Percentiles rank a stretch among this genome's conserved stretches.
These are phyloP conservation scores for Nitzschia putrida DNA, from an alignment of 108 stramenopile genomes.

Conservation along the genomic window DNA sequence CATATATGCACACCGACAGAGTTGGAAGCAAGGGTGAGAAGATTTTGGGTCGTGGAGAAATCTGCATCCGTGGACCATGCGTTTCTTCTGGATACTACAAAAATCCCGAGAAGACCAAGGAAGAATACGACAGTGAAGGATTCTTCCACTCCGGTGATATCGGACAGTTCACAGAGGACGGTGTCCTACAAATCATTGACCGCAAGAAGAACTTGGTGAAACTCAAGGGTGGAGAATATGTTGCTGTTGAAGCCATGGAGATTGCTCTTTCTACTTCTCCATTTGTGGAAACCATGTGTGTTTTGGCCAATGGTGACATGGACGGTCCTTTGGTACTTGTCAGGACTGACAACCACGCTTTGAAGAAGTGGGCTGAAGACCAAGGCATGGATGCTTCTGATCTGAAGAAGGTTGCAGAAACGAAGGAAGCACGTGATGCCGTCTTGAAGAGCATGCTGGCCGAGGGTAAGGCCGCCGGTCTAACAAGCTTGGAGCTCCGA, in stretches of 20 bases:
- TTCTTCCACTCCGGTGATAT: slow-evolving; percentile 53
- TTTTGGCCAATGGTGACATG: slow-evolving; percentile 30
- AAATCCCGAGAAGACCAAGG: slow-evolving; percentile 45
- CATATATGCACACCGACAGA: slow-evolving; percentile 32
- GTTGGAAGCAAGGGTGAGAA: slow-evolving; percentile 21
- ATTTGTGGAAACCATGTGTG: slow-evolving; percentile 30
- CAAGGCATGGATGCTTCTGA: neutral
- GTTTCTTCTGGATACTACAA: slow-evolving; percentile 46
- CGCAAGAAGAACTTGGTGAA: slow-evolving; percentile 69
- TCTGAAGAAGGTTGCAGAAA: neutral
- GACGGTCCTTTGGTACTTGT: slow-evolving; percentile 36
- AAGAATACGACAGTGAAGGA: slow-evolving; percentile 38
- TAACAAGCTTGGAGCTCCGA: slow-evolving; percentile 21
- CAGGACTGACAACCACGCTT: neutral
- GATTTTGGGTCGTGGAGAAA: slow-evolving; percentile 43
- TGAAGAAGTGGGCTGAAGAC: slow-evolving; percentile 15
- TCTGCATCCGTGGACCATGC: slow-evolving; percentile 36
- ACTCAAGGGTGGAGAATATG: slow-evolving; percentile 64
- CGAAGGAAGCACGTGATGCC: slow-evolving; percentile 6
- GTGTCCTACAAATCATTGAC: slow-evolving; percentile 40
- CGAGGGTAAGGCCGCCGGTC: slow-evolving; percentile 14
- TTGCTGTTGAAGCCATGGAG: slow-evolving; percentile 43
- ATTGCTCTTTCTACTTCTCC: slow-evolving; percentile 5
- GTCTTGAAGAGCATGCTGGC: slow-evolving; percentile 18
- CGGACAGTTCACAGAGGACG: slow-evolving; percentile 40